phyloP scores from a whole-genome alignment of 2,329 filamentous ascomycete species.

The Monosporascus sp. region DNA sequence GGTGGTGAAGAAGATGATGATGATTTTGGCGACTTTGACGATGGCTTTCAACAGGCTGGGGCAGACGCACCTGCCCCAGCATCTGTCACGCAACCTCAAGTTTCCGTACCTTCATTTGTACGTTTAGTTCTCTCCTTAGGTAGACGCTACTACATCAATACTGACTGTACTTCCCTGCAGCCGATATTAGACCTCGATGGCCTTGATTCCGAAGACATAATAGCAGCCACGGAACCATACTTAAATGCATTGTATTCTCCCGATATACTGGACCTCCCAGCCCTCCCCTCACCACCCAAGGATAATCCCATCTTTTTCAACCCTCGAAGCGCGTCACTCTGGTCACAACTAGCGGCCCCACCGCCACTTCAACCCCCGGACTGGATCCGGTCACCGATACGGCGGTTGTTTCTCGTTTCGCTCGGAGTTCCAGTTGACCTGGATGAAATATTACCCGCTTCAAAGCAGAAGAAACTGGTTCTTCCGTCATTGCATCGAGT shows the following conservation, averaged over 20 bases:
- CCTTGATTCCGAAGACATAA: slow-evolving; percentile 55
- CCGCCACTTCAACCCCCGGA: slow-evolving; percentile 93
- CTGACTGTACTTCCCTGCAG: slow-evolving; percentile 33
- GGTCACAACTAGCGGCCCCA: slow-evolving; percentile 93
- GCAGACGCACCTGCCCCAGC: slow-evolving; percentile 25
- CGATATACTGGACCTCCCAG: slow-evolving; percentile 45
- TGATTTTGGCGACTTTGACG: slow-evolving; percentile 66
- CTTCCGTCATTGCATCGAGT: slow-evolving; percentile 62
- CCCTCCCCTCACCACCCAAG: slow-evolving; percentile 44
- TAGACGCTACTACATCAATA: slow-evolving; percentile 23
- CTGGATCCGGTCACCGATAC: slow-evolving; percentile 94
- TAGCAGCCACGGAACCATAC: slow-evolving; percentile 58
- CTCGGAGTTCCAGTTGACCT: slow-evolving; percentile 93
- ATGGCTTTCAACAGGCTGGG: slow-evolving; percentile 59
- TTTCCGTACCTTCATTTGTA: slow-evolving; percentile 36
- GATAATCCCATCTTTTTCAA: slow-evolving; percentile 70
- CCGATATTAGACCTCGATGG: slow-evolving; percentile 63
- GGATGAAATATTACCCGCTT: slow-evolving; percentile 93
- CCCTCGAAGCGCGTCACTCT: slow-evolving; percentile 81
- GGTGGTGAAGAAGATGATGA: slow-evolving; percentile 46
- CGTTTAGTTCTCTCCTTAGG: slow-evolving; percentile 32
- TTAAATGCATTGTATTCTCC: slow-evolving; percentile 61
- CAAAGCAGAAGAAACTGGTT: slow-evolving; percentile 96
- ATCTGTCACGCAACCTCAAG: slow-evolving; percentile 27
- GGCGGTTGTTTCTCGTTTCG: slow-evolving; percentile 90